Evolutionary conservation across 805 yeast genomes (phyloP).

Genomic region (Metschnikowia gelsemii): DNA sequence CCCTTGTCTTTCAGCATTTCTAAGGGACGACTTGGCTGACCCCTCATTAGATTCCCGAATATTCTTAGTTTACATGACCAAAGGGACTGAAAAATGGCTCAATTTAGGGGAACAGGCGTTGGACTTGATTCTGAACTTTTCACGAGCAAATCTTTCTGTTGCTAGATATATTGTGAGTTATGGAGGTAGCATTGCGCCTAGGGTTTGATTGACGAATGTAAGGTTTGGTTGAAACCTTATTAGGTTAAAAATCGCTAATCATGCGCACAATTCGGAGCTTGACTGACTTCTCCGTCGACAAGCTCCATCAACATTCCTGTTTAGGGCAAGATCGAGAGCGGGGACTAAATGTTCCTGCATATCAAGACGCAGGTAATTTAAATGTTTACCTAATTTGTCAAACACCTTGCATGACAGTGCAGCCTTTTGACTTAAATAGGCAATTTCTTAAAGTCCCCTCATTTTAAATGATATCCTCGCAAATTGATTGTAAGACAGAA

Average conservation of each 20-base stretch:
- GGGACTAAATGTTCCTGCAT: neutral
- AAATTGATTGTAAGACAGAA: too few relatives aligned
- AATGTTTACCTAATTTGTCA: slow-evolving; percentile 1
- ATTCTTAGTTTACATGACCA: too few relatives aligned
- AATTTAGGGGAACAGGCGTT: too few relatives aligned
- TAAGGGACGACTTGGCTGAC: neutral
- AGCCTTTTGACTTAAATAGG: slow-evolving; percentile 7
- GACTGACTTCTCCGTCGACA: neutral
- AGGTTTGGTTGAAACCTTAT: neutral
- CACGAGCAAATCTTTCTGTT: neutral
- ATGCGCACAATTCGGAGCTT: slow-evolving; percentile 1
- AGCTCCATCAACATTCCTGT: slow-evolving; percentile 3
- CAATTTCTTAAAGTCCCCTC: slow-evolving; percentile 4
- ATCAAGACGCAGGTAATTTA: neutral
- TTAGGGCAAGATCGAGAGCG: slow-evolving; percentile 8
- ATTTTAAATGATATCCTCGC: slow-evolving; percentile 6
- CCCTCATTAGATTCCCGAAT: neutral
- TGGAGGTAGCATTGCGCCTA: neutral
- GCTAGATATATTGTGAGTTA: neutral
- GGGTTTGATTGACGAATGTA: neutral
- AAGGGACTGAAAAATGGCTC: too few relatives aligned
- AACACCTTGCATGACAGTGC: slow-evolving; percentile 3
- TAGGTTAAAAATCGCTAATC: neutral
- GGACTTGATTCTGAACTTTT: too few relatives aligned
- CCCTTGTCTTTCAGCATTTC: too few relatives aligned